These are phyloP conservation scores for Cercospora sp. DNA, from an alignment of 2,329 filamentous ascomycete genomes.

Conservation along the genomic window DNA sequence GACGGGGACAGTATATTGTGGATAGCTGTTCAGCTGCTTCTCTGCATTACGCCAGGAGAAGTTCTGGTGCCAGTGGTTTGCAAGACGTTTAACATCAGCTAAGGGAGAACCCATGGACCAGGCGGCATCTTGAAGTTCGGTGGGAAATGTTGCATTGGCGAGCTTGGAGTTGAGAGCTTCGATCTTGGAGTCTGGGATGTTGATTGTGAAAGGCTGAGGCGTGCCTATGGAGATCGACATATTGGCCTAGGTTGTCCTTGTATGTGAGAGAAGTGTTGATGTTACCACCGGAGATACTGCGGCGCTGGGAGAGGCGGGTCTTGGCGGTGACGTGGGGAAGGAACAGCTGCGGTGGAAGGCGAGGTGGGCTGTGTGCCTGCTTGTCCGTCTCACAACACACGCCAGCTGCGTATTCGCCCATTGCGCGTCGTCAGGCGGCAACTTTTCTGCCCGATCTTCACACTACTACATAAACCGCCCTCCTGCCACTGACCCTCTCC, in stretches of 20 bases:
- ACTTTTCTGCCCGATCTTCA: background rate
- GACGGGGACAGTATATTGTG: slow-evolving; percentile 51
- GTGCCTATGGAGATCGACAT: slow-evolving; percentile 11
- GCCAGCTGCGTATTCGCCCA: slow-evolving; percentile 4
- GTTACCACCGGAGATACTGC: background rate
- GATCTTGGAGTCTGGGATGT: slow-evolving; percentile 52
- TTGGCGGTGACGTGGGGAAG: slow-evolving; percentile 4
- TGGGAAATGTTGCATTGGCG: slow-evolving; percentile 54
- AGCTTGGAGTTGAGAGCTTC: slow-evolving; percentile 58
- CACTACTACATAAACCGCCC: background rate
- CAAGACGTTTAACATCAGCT: slow-evolving; percentile 58
- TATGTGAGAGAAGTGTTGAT: background rate
- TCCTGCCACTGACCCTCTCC: background rate
- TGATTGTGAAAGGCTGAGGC: slow-evolving; percentile 48
- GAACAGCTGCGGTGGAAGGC: background rate
- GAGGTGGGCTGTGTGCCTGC: slow-evolving; percentile 8
- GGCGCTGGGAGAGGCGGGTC: background rate
- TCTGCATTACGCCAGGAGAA: slow-evolving; percentile 58
- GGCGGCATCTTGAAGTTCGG: slow-evolving; percentile 52
- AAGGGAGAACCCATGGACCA: slow-evolving; percentile 62
- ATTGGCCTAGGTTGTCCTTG: background rate
- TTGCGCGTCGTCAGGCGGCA: slow-evolving; percentile 6
- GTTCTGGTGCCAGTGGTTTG: slow-evolving; percentile 55
- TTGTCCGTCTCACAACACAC: slow-evolving; percentile 4
- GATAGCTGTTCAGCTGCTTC: slow-evolving; percentile 50